These are phyloP conservation scores for Naganishia antarctica DNA, from an alignment of 768 basidiomycete species.

Conservation along the genomic window DNA sequence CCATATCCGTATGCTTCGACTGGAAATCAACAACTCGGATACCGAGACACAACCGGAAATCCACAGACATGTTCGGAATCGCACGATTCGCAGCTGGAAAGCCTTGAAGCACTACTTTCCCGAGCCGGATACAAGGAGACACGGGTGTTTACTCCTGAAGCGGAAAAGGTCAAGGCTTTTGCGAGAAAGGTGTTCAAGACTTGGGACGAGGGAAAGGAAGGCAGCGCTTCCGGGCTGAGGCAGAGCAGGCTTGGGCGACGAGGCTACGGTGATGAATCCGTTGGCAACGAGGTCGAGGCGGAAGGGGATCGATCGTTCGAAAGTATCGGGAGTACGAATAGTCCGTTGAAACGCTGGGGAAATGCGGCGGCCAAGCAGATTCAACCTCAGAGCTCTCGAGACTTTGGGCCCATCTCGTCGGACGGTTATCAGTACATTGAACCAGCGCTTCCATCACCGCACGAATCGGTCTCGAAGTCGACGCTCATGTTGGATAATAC, in stretches of 20 bases:
- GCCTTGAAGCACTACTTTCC: slow-evolving; percentile 72
- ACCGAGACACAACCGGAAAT: not conserved
- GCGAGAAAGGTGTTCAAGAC: slow-evolving; percentile 15
- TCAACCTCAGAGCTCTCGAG: not conserved
- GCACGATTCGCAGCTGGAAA: slow-evolving; percentile 21
- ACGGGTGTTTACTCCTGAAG: slow-evolving; percentile 78
- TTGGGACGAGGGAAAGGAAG: not conserved
- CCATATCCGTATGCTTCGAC: slow-evolving; percentile 7
- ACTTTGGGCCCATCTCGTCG: not conserved
- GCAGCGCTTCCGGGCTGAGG: not conserved
- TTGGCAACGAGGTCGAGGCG: not conserved
- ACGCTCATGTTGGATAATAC: not conserved
- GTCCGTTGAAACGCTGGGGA: slow-evolving; percentile 20
- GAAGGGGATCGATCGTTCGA: slow-evolving; percentile 1
- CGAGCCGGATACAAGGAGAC: slow-evolving; percentile 92
- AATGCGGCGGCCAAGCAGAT: slow-evolving; percentile 15
- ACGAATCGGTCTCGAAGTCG: not conserved
- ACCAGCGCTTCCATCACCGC: slow-evolving; percentile 1
- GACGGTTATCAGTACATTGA: slow-evolving; percentile 11
- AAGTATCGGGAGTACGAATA: slow-evolving; percentile 6
- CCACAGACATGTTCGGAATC: slow-evolving; percentile 1
- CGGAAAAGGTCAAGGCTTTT: slow-evolving; percentile 50
- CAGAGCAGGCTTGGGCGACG: slow-evolving; percentile 1
- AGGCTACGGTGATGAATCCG: not conserved
- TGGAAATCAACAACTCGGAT: not conserved